Base-by-base conservation (phyloP, 352 stramenopile species). In the Phytopythium helicoides region DNA sequence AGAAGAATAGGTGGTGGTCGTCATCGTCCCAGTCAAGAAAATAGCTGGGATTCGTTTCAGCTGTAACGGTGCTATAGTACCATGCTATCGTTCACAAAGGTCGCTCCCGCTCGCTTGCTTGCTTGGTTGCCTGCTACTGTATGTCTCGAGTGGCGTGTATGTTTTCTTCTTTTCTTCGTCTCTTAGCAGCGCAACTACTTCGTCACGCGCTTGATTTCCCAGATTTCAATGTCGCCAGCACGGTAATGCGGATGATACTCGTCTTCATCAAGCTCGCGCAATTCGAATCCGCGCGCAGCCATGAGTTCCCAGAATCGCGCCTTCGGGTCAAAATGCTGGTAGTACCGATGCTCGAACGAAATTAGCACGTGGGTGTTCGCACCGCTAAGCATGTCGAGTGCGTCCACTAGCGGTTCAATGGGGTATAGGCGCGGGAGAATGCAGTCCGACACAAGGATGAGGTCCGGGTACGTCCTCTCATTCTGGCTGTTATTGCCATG, bases 381-480 rank as follows among this genome's bases (percentile, higher is more conserved):
- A 23, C 60, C 56, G 12, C 60, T 68, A 25, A 98, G 76, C 26
- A 83, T 65, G 38, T 82, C 75, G 36, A 98, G 76, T 10, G 89
- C 93, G 25, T 89, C 75, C 7, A 98, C 89, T 22, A 98, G 83
- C 2, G 95, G 94, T 50, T 96, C 91, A 47, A 99, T 96, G 0
- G 95, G 93, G 69, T 98, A 99, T 25, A 99, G 65, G 31, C 96
- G 87, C n/a, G 95, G 95, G 6, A 99, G 60, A 23, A 99, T 95
- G 66, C 94, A 98, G 64, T 99, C 94, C 1, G 94, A 96, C 37
- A 97, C 87, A 9, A 98, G 68, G 23, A 99, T 80, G 25, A 98
- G 52, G 49, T 91, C 76, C 8, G 81, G 81, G 22, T 72, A 72
- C 5, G 25, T 38, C 0, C 59, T 46, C 12, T 58, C 44, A 21